Percentiles rank a stretch among this genome's conserved stretches.
These are phyloP conservation scores for Pseudonitzschia multiseries DNA, from an alignment of 108 stramenopile genomes.

Conservation along the genomic window DNA sequence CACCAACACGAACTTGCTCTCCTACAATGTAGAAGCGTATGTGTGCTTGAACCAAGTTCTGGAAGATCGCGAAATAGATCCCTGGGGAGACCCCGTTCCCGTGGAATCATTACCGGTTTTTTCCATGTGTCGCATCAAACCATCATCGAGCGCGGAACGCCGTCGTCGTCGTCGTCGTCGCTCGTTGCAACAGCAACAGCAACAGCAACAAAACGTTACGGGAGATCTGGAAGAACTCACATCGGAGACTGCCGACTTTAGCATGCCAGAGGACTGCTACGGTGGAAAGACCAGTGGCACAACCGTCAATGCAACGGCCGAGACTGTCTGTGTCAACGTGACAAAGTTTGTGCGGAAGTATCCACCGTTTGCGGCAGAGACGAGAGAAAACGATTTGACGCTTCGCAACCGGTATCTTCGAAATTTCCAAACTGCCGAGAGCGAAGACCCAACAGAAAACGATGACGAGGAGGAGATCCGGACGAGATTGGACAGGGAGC, in stretches of 20 bases:
- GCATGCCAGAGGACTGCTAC: constrained; percentile 6
- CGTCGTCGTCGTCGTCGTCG: too few relatives aligned
- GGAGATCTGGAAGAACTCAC: too few relatives aligned
- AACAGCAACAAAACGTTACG: too few relatives aligned
- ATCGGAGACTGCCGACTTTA: too few relatives aligned
- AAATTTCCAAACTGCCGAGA: too few relatives aligned
- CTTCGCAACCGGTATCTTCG: not conserved
- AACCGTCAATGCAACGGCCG: not conserved
- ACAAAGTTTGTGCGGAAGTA: not conserved
- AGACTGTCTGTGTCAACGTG: not conserved
- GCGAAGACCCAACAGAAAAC: not conserved
- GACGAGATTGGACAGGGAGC: not conserved
- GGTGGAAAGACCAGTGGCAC: too few relatives aligned
- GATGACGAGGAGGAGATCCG: not conserved
- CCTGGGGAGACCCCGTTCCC: not conserved
- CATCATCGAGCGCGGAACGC: too few relatives aligned
- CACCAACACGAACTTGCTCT: not conserved
- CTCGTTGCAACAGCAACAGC: too few relatives aligned
- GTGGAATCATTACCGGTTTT: not conserved
- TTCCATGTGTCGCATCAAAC: constrained; percentile 12
- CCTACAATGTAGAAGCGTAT: not conserved
- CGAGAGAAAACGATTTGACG: not conserved
- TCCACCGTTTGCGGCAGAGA: constrained; percentile 3
- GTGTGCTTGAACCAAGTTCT: not conserved
- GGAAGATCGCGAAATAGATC: not conserved